phyloP scores from a whole-genome alignment of 371 early-diverging fungal genomes.

The Lichtheimia ornata region DNA sequence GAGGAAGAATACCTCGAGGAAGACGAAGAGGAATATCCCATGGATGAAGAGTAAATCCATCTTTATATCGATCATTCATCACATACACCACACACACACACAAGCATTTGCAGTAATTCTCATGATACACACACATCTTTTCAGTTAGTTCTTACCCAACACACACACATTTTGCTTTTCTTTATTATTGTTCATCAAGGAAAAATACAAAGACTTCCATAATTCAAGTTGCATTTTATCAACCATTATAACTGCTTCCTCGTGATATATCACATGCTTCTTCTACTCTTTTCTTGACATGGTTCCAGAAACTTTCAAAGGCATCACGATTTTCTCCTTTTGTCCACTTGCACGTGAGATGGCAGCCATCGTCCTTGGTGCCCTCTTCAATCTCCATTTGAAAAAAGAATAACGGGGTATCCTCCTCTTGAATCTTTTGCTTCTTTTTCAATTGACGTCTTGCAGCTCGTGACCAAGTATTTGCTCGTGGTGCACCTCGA shows the following conservation, averaged over 20 bases:
- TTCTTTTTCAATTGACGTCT: conserved; percentile 33
- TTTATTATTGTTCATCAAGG: neutral
- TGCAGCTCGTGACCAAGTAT: conserved; percentile 57
- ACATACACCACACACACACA: neutral
- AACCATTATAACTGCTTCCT: conserved; percentile 15
- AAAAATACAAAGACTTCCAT: neutral
- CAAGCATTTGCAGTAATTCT: neutral
- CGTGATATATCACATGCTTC: conserved; percentile 51
- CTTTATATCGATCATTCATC: neutral
- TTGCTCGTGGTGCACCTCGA: conserved; percentile 23
- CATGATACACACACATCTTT: neutral
- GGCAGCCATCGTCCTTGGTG: conserved; percentile 1
- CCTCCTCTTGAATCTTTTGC: conserved; percentile 16
- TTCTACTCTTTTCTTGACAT: conserved; percentile 54
- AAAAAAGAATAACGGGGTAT: conserved; percentile 26
- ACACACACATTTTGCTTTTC: neutral
- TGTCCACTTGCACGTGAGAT: conserved; percentile 33
- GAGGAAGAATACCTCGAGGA: neutral
- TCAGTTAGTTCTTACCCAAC: neutral
- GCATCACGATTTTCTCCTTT: conserved; percentile 35
- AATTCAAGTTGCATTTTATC: neutral
- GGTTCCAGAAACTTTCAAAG: conserved; percentile 54
- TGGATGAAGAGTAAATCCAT: conserved; percentile 1
- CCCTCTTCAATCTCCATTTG: conserved; percentile 15
- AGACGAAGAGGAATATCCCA: neutral